These are phyloP conservation scores for Aciculosporium take DNA, from an alignment of 2,329 filamentous ascomycete species.

Conservation along the genomic window DNA sequence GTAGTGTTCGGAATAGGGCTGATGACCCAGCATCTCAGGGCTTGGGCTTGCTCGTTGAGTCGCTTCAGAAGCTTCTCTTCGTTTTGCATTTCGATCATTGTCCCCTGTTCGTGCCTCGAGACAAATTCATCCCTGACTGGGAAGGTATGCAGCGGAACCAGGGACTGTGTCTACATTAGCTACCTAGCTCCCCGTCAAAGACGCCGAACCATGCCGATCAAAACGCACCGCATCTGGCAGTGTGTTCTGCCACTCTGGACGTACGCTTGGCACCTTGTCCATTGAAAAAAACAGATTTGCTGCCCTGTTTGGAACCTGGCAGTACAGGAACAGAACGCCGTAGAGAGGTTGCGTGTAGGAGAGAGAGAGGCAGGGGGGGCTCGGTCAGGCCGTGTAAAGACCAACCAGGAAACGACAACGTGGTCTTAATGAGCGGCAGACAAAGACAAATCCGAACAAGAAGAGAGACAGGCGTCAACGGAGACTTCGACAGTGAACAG, in stretches of 20 bases:
- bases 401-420: too few species aligned
- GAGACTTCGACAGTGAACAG: not conserved
- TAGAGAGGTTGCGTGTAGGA: too few species aligned
- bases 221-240: not conserved
- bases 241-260: not conserved
- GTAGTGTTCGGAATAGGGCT: constrained; percentile 16
- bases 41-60: constrained; percentile 13
- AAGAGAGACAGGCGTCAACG: not conserved
- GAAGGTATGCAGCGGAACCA: constrained; percentile 11
- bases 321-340: too few species aligned
- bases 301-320: too few species aligned
- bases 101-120: constrained; percentile 17
- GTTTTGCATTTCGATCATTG: constrained; percentile 21
- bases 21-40: constrained; percentile 17
- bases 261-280: not conserved
- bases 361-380: not conserved
- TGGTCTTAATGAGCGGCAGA: not conserved
- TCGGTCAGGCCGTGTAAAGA: not conserved
- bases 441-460: not conserved
- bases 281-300: too few species aligned
- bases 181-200: not conserved
- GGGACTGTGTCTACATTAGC: constrained; percentile 2
- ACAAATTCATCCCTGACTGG: constrained; percentile 13
- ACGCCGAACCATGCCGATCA: not conserved
- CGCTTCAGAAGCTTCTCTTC: constrained; percentile 13